phyloP scores from a whole-genome alignment of 2,329 filamentous ascomycete genomes.

The Aspergillus sp. region DNA sequence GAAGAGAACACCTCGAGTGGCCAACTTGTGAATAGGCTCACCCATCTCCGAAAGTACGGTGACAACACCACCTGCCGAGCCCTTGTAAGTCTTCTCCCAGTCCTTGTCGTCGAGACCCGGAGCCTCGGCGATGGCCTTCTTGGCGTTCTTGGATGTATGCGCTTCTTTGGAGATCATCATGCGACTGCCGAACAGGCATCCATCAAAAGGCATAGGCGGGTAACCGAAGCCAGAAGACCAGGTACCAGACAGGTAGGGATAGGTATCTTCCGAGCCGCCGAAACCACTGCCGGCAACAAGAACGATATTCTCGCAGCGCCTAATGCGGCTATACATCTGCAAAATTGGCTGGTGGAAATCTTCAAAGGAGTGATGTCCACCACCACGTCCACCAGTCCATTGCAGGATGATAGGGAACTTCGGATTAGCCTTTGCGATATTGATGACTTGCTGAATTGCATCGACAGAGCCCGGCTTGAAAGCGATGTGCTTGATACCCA shows the following conservation, averaged over 20 bases:
- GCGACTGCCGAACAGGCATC: constrained; percentile 84
- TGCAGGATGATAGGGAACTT: constrained; percentile 86
- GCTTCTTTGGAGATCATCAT: constrained; percentile 95
- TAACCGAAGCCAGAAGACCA: constrained; percentile 89
- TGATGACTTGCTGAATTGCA: constrained; percentile 84
- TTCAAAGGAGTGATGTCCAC: constrained; percentile 90
- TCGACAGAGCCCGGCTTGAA: constrained; percentile 92
- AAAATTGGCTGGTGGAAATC: constrained; percentile 91
- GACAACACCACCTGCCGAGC: constrained; percentile 86
- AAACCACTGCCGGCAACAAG: constrained; percentile 88
- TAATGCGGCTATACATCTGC: constrained; percentile 86
- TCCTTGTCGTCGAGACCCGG: constrained; percentile 76
- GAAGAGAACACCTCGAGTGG: constrained; percentile 91
- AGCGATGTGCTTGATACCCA: constrained; percentile 86
- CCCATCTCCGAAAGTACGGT: constrained; percentile 99
- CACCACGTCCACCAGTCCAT: constrained; percentile 91
- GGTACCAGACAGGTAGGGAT: constrained; percentile 83
- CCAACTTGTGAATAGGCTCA: constrained; percentile 98
- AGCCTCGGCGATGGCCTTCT: constrained; percentile 86
- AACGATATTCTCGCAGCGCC: constrained; percentile 81
- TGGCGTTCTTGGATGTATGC: constrained; percentile 81
- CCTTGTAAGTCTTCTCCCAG: constrained; percentile 94
- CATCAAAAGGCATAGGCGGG: constrained; percentile 90
- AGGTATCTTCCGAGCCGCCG: constrained; percentile 84
- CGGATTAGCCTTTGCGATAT: constrained; percentile 88